Evolutionary conservation across 2,329 filamentous ascomycete species (phyloP).

Genomic region (Neurospora sp.): DNA sequence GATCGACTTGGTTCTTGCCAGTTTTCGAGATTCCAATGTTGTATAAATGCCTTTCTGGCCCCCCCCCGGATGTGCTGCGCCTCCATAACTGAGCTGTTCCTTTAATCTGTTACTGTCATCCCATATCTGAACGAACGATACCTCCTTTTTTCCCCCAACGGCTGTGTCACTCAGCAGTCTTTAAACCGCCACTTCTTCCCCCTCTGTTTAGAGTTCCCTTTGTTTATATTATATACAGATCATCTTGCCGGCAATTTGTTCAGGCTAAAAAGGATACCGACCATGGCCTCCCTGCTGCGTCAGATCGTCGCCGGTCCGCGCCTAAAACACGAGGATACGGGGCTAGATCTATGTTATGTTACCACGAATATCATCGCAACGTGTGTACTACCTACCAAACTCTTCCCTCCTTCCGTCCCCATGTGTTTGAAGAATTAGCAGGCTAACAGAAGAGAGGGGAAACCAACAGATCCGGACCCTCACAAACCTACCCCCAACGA

Average conservation of each 20-base stretch:
- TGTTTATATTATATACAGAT: not conserved
- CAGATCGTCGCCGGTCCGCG: conserved; percentile 87
- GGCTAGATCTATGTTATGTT: conserved; percentile 91
- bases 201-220: not conserved
- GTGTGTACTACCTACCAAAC: conserved; percentile 25
- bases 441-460: conserved; percentile 14
- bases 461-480: conserved; percentile 70
- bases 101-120: not conserved
- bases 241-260: not conserved
- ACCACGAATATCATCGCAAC: conserved; percentile 65
- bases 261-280: not conserved
- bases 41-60: not conserved
- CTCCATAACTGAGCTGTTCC: not conserved
- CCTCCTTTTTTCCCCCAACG: not conserved
- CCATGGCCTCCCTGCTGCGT: conserved; percentile 68
- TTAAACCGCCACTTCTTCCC: not conserved
- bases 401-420: not conserved
- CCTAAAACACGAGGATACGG: conserved; percentile 72
- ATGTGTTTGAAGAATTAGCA: not conserved
- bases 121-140: not conserved
- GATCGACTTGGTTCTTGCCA: not conserved
- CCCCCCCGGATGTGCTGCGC: not conserved
- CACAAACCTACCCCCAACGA: conserved; percentile 77
- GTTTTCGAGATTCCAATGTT: not conserved
- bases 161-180: not conserved